Percentiles rank a stretch among this genome's conserved stretches.
These are phyloP conservation scores for Jackrogersella minutella DNA, from an alignment of 495 filamentous ascomycete species.

Conservation along the genomic window DNA sequence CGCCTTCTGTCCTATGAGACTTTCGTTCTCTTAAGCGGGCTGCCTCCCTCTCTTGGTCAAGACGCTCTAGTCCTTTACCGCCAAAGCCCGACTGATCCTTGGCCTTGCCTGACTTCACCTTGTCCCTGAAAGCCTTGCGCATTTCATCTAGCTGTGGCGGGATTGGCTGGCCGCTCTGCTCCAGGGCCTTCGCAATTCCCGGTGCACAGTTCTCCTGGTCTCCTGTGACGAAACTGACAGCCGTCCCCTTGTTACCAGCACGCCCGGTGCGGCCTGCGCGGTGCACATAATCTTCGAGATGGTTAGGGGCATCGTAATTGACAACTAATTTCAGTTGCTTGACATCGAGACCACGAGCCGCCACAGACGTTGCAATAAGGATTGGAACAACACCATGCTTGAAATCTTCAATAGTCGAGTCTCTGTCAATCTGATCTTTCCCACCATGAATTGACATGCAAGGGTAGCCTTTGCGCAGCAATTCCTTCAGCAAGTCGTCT, in stretches of 20 bases:
- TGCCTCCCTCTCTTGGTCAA: slow-evolving; percentile 89
- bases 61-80: slow-evolving; percentile 89
- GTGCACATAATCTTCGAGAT: slow-evolving; percentile 98
- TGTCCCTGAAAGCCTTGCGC: slow-evolving; percentile 77
- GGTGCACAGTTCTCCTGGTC: slow-evolving; percentile 90
- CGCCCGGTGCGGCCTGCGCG: slow-evolving; percentile 93
- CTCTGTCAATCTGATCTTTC: slow-evolving; percentile 94
- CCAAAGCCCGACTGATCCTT: slow-evolving; percentile 91
- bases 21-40: slow-evolving; percentile 85
- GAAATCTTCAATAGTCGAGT: slow-evolving; percentile 94
- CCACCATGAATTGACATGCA: slow-evolving; percentile 97
- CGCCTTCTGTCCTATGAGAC: slow-evolving; percentile 88
- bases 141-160: slow-evolving; percentile 70
- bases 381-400: slow-evolving; percentile 90
- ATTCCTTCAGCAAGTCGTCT: slow-evolving; percentile 79
- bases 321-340: slow-evolving; percentile 96
- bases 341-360: slow-evolving; percentile 93
- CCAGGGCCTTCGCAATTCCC: slow-evolving; percentile 92
- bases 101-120: slow-evolving; percentile 90
- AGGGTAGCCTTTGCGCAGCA: slow-evolving; percentile 89
- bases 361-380: slow-evolving; percentile 93
- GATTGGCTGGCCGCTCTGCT: slow-evolving; percentile 83
- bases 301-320: slow-evolving; percentile 96
- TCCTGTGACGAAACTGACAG: slow-evolving; percentile 91
- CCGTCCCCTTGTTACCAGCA: slow-evolving; percentile 93